These are phyloP conservation scores for Gnomoniopsis sp. DNA, from an alignment of 2,329 filamentous ascomycete species.

Conservation along the genomic window DNA sequence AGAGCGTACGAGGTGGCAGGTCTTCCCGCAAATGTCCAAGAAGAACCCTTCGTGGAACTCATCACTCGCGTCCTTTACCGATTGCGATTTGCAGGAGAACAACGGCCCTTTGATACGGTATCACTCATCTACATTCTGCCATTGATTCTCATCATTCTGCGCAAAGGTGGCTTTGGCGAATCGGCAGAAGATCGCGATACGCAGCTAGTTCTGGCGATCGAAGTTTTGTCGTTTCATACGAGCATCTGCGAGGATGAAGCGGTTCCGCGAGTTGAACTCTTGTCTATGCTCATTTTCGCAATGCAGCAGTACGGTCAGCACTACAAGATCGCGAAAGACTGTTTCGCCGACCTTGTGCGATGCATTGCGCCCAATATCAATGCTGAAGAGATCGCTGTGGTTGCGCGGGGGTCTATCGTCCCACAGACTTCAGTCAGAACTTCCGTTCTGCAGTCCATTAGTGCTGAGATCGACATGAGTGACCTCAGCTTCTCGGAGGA, in stretches of 20 bases:
- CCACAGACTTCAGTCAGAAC: constrained; percentile 76
- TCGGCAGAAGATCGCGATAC: constrained; percentile 78
- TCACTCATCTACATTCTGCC: constrained; percentile 86
- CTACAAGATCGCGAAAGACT: constrained; percentile 93
- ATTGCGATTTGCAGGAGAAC: constrained; percentile 84
- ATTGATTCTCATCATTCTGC: constrained; percentile 73
- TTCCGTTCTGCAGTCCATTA: constrained; percentile 83
- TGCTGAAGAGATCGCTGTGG: constrained; percentile 65
- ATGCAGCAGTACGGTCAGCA: constrained; percentile 91
- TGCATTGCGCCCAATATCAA: constrained; percentile 81
- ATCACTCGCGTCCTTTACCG: constrained; percentile 88
- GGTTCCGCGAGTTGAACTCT: constrained; percentile 71
- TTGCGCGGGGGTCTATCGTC: constrained; percentile 78
- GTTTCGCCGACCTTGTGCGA: constrained; percentile 79
- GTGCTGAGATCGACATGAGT: constrained; percentile 86
- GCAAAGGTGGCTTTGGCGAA: constrained; percentile 72
- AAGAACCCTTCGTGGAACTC: constrained; percentile 80
- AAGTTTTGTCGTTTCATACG: constrained; percentile 87
- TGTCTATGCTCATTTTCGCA: constrained; percentile 69
- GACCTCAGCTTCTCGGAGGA: constrained; percentile 84
- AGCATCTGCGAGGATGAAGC: constrained; percentile 70
- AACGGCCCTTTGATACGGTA: constrained; percentile 86
- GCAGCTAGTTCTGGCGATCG: constrained; percentile 83
- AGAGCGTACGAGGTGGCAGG: constrained; percentile 72
- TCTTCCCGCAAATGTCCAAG: constrained; percentile 66